Base-by-base conservation (phyloP, 352 stramenopile genomes). In the Saprolegnia diclina region DNA sequence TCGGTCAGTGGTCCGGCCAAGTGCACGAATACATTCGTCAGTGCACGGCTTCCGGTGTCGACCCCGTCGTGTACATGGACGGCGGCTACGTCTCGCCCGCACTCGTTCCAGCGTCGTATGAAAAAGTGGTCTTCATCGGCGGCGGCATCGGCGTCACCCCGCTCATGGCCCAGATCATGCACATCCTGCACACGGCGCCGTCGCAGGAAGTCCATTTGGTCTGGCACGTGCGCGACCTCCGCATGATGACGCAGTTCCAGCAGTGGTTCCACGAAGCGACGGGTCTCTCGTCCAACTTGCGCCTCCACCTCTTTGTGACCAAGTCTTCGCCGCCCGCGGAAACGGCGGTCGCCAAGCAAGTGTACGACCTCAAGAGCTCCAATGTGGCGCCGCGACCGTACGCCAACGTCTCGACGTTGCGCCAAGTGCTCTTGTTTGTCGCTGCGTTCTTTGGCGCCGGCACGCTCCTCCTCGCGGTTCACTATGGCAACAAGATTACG, bases 361-460 rank as follows among this genome's bases (percentile, higher is more conserved):
- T 14, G 32, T 57, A 16, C 32, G 32, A 57, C 22, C 32, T 57
- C 7, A 38, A 57, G 16, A 16, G 7, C 22, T 16, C 52, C 7
- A 16, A 7, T 7, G 52, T 57, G 7, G 7, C 29, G 19, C 19
- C 63, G 7, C 48, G 63, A 9, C 63, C 63, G 32, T 69, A 69
- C 40, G 18, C 63, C 19, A 55, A 69, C 21, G 32, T 69, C 16
- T 61, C 63, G 29, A 61, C 46, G 46, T 21, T 6, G 5, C 85
- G 83, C 48, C 83, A 92, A 64, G 82, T 94, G 81, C 24, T 84
- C 38, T 62, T 94, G 32, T 91, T 94, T 77, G 88, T 92, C 64
- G 59, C 92, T 21, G 89, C 78, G 24, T 92, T 94, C 77, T 83
- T 81, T 13, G 77, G 71, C 66, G 91, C 82, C 67, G 92, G 90